Conservation (phyloP, 768 basidiomycete species). For the Tricholoma sp. region DNA sequence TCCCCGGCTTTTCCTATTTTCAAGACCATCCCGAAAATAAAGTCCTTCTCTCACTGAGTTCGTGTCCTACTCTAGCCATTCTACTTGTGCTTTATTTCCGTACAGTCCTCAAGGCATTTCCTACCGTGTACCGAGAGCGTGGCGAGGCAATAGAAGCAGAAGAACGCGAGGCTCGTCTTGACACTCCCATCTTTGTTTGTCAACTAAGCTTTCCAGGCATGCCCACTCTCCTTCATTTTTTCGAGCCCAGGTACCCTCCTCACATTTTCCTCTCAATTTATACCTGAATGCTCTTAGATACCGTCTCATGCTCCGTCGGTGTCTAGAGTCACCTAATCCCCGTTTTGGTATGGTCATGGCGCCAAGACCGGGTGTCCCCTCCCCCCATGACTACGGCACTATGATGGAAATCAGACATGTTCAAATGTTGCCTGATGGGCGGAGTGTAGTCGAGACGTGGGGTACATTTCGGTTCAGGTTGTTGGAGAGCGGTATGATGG, state of each 20-base stretch:
- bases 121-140: constrained; percentile 56
- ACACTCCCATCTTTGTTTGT: constrained; percentile 89
- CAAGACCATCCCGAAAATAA: constrained; percentile 78
- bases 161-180: constrained; percentile 71
- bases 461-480: constrained; percentile 74
- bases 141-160: constrained; percentile 62
- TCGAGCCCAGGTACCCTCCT: constrained; percentile 67
- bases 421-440: constrained; percentile 83
- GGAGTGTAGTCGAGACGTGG: constrained; percentile 75
- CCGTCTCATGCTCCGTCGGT: constrained; percentile 95
- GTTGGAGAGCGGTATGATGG: constrained; percentile 74
- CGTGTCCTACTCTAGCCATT: constrained; percentile 17
- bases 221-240: constrained; percentile 87
- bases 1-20: constrained; percentile 75
- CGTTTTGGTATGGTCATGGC: constrained; percentile 93
- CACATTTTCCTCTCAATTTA: neutral
- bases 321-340: constrained; percentile 71
- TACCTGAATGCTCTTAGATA: constrained; percentile 41
- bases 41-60: constrained; percentile 64
- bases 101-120: constrained; percentile 66
- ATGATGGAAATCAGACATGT: constrained; percentile 88
- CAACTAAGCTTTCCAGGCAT: constrained; percentile 88
- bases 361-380: constrained; percentile 27
- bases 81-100: constrained; percentile 5
- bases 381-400: constrained; percentile 76